phyloP scores from a whole-genome alignment of 169 alveolate genomes.

The Amoebophrya sp. region DNA sequence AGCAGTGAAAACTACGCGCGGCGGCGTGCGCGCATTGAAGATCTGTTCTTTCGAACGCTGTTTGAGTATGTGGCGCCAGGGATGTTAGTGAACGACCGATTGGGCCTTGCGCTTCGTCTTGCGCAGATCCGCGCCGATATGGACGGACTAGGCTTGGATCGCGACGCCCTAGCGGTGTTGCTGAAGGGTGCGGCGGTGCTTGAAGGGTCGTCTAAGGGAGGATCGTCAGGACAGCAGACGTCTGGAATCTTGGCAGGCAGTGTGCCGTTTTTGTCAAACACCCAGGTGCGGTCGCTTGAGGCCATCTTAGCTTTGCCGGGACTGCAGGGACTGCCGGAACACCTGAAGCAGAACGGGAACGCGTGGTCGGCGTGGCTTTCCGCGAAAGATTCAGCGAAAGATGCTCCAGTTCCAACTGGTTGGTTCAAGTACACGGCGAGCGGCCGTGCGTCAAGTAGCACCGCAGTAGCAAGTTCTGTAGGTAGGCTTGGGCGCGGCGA shows the following conservation, averaged over 20 bases:
- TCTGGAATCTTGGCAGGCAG: too few species aligned
- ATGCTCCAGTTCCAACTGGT: too few species aligned
- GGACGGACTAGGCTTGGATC: too few species aligned
- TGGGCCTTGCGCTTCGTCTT: slow-evolving; percentile 55
- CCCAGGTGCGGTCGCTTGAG: not conserved
- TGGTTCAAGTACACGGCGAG: too few species aligned
- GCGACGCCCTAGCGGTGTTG: too few species aligned
- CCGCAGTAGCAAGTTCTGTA: too few species aligned
- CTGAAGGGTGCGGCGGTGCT: too few species aligned
- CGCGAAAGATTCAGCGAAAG: too few species aligned
- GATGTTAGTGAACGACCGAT: slow-evolving; percentile 54
- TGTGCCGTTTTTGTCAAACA: not conserved
- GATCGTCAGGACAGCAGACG: too few species aligned
- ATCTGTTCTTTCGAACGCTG: slow-evolving; percentile 40
- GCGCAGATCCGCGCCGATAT: slow-evolving; percentile 27
- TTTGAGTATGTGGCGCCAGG: slow-evolving; percentile 44
- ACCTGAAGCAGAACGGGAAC: not conserved
- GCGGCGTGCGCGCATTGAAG: slow-evolving; percentile 34
- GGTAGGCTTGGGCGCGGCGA: too few species aligned
- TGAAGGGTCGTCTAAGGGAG: too few species aligned
- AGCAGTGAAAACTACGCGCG: slow-evolving; percentile 44
- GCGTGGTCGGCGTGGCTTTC: not conserved
- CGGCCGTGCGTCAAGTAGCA: too few species aligned
- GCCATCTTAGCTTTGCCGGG: not conserved
- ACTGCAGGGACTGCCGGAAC: not conserved